Percentiles rank a stretch among this genome's conserved stretches.
These are phyloP conservation scores for Nidularia sp. DNA, from an alignment of 768 basidiomycete species.

Conservation along the genomic window DNA sequence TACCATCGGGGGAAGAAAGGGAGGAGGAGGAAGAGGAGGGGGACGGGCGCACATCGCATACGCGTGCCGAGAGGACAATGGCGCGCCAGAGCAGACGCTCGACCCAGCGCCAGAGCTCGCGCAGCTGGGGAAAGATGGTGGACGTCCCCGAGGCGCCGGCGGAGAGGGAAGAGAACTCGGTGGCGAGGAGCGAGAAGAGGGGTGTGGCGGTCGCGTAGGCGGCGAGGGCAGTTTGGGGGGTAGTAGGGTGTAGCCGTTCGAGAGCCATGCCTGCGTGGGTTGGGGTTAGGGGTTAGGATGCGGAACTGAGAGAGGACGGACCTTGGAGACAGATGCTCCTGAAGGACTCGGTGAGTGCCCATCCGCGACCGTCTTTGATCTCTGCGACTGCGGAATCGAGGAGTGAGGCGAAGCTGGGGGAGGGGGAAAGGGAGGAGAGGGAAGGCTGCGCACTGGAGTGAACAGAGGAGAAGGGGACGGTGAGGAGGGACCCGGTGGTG, in stretches of 20 bases:
- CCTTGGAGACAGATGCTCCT: conserved; percentile 80
- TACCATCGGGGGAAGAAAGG: conserved; percentile 2
- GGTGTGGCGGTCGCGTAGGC: conserved; percentile 54
- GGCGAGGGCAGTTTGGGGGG: conserved; percentile 47
- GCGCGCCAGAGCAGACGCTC: conserved; percentile 83
- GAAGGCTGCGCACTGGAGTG: conserved; percentile 9
- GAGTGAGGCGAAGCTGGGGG: conserved; percentile 44
- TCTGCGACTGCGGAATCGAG: conserved; percentile 41
- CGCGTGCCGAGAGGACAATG: conserved; percentile 57
- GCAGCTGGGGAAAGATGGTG: conserved; percentile 52
- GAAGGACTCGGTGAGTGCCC: conserved; percentile 70
- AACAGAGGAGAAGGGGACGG: conserved; percentile 20
- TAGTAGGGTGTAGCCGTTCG: conserved; percentile 52
- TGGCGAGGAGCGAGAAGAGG: conserved; percentile 44
- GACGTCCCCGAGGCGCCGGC: conserved; percentile 17
- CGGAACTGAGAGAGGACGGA: conserved; percentile 19
- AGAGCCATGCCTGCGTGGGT: conserved; percentile 62
- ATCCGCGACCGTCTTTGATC: conserved; percentile 65
- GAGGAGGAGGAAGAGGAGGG: conserved; percentile 17
- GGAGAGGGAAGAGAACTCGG: conserved; percentile 33
- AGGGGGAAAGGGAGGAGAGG: conserved; percentile 43
- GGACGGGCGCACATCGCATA: conserved; percentile 24
- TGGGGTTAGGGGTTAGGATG: not conserved
- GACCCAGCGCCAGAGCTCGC: conserved; percentile 85
- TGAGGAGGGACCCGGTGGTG: conserved; percentile 17